These are phyloP conservation scores for Verticillium dahliae DNA, from an alignment of 2,329 filamentous ascomycete genomes.

Conservation along the genomic window DNA sequence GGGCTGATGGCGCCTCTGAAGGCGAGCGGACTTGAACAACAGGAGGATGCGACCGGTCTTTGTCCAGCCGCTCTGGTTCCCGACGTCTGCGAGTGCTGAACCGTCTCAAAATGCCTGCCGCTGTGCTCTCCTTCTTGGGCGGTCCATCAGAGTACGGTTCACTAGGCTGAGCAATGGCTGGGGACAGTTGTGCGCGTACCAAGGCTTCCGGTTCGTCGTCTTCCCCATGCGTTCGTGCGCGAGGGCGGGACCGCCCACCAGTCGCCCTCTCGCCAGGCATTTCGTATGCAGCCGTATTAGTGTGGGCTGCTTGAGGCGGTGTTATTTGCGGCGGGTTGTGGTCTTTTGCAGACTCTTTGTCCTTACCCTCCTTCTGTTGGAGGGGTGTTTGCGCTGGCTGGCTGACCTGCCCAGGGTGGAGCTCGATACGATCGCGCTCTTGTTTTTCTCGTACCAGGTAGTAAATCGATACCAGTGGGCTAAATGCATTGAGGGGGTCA, in stretches of 20 bases:
- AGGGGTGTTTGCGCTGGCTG: conserved; percentile 8
- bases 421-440: conserved; percentile 59
- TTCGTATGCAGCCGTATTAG: conserved; percentile 78
- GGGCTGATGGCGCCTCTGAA: conserved; percentile 53
- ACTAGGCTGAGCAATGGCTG: conserved; percentile 36
- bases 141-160: conserved; percentile 55
- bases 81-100: conserved; percentile 82
- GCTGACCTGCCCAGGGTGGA: conserved; percentile 39
- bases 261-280: conserved; percentile 85
- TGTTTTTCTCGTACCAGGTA: conserved; percentile 94
- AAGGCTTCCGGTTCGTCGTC: conserved; percentile 75
- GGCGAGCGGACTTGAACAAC: conserved; percentile 74
- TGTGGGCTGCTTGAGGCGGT: conserved; percentile 80
- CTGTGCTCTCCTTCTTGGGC: conserved; percentile 78
- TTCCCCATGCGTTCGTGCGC: conserved; percentile 89
- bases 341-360: neutral
- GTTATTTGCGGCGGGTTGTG: conserved; percentile 62
- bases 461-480: conserved; percentile 87
- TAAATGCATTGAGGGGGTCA: conserved; percentile 90
- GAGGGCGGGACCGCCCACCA: conserved; percentile 73
- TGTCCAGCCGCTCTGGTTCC: conserved; percentile 57
- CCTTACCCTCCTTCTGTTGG: conserved; percentile 32
- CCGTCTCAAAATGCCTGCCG: conserved; percentile 74
- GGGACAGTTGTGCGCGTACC: conserved; percentile 56
- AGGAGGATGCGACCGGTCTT: conserved; percentile 63